phyloP scores from a whole-genome alignment of 1,284 basidiomycete genomes.

The Flammula alnicola region DNA sequence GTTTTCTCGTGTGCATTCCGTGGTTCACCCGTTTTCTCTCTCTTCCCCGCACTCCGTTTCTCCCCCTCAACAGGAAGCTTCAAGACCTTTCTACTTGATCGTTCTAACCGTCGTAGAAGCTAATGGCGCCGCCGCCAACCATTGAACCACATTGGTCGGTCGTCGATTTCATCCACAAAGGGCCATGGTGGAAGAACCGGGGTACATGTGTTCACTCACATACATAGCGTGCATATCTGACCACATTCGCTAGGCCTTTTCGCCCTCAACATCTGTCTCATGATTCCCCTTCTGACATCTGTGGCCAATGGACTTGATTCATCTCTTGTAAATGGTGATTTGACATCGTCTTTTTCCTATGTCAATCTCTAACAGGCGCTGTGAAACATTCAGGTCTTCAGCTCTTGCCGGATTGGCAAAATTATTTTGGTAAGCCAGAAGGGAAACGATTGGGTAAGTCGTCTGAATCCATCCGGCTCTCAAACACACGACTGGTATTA shows the following conservation, averaged over 20 bases:
- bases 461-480: neutral
- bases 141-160: constrained; percentile 41
- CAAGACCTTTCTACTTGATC: constrained; percentile 1
- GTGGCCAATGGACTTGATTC: constrained; percentile 66
- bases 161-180: constrained; percentile 59
- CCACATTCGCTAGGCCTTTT: constrained; percentile 51
- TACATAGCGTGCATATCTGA: neutral
- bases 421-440: constrained; percentile 54
- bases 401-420: constrained; percentile 65
- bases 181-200: constrained; percentile 65
- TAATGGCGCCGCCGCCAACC: constrained; percentile 15
- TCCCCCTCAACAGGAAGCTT: neutral
- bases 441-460: constrained; percentile 51
- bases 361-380: neutral
- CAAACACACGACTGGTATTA: neutral
- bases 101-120: neutral
- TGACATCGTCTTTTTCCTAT: neutral
- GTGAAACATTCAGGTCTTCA: constrained; percentile 53
- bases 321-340: constrained; percentile 65
- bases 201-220: constrained; percentile 41
- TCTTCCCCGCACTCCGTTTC: neutral
- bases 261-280: constrained; percentile 59
- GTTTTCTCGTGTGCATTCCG: neutral
- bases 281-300: constrained; percentile 64
- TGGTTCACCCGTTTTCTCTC: constrained; percentile 8